Conservation (phyloP, 1,139 yeast genomes). For the Yamadazyma buinensis region DNA sequence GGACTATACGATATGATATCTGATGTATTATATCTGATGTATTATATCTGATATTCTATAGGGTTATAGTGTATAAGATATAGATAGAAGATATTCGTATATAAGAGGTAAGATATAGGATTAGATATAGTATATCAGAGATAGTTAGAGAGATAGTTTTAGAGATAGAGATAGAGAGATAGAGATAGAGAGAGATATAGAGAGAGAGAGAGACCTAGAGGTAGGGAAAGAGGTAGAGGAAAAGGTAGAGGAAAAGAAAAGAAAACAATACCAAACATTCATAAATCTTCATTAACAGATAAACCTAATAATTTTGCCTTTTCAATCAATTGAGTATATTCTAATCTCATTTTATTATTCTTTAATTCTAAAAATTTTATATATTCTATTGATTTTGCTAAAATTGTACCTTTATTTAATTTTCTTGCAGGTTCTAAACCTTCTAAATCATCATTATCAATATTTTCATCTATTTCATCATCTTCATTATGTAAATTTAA, state of each 20-base stretch:
- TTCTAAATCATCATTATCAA: conserved; percentile 26
- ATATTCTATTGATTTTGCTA: conserved; percentile 43
- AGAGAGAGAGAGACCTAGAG: neutral
- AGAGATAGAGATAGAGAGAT: neutral
- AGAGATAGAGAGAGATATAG: neutral
- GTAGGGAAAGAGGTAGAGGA: neutral
- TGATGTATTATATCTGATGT: too few relatives aligned
- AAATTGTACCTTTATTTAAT: conserved; percentile 42
- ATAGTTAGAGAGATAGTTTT: too few relatives aligned
- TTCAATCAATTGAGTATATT: conserved; percentile 29
- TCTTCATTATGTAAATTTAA: neutral
- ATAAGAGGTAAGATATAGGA: too few relatives aligned
- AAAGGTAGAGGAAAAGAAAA: neutral
- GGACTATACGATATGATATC: too few relatives aligned
- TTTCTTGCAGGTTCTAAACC: conserved; percentile 46
- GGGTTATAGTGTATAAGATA: too few relatives aligned
- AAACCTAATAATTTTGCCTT: conserved; percentile 21
- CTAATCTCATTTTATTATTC: conserved; percentile 31
- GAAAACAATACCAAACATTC: conserved; percentile 2
- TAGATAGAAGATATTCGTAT: too few relatives aligned
- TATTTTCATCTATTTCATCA: conserved; percentile 3
- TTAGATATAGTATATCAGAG: too few relatives aligned
- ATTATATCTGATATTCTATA: too few relatives aligned
- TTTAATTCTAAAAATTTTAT: conserved; percentile 41
- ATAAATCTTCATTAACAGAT: conserved; percentile 10